Evolutionary conservation across 495 filamentous ascomycete genomes (phyloP), one percentile per base, ranked within the genome.

Genomic region (Lentithecium fluviatile): DNA sequence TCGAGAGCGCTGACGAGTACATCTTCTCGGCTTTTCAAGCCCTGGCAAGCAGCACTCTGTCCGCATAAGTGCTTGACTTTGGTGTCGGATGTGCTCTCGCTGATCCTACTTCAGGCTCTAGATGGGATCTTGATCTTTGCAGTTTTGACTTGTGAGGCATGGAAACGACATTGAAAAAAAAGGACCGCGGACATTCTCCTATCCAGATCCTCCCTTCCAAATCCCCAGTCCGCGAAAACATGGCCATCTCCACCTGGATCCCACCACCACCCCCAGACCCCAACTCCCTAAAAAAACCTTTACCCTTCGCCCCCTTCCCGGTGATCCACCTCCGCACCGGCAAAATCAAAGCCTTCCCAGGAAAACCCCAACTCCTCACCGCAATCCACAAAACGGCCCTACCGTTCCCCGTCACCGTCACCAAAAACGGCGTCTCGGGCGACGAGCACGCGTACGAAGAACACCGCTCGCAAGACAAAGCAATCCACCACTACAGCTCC

Each of bases 401-500:
- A 26, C 36, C 53, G 17, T 69, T 62, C 13, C 70, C 67, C 13
- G 70, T 82, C 12, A 66, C 69, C n/a, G 74, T 82, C 53, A 70
- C 71, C 15, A 71, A 64, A 24, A 47, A 74, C 7, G 82, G 82
- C 1, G 70, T 83, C 19, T 75, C 78, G 23, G 74, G 71, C 52
- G 82, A 84, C 58, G 82, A 84, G 65, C 82, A 84, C 45, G 82
- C 82, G 60, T 74, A 73, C 6, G 78, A 76, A 0, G 80, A 79
- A 43, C 82, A 84, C 58, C 80, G 81, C 36, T 80, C 79, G 0
- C 56, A 61, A 0, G 82, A 85, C 52, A 83, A 83, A 65, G 82
- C 82, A 1, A 71, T 85, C 26, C 80, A 83, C 53, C 80, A 80
- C 37, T 85, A 83, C 58, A 82, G 75, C 70, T 77, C 74, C 15